Conservation (phyloP, 306 rosid genomes). For the Prinsepia uniflora region DNA sequence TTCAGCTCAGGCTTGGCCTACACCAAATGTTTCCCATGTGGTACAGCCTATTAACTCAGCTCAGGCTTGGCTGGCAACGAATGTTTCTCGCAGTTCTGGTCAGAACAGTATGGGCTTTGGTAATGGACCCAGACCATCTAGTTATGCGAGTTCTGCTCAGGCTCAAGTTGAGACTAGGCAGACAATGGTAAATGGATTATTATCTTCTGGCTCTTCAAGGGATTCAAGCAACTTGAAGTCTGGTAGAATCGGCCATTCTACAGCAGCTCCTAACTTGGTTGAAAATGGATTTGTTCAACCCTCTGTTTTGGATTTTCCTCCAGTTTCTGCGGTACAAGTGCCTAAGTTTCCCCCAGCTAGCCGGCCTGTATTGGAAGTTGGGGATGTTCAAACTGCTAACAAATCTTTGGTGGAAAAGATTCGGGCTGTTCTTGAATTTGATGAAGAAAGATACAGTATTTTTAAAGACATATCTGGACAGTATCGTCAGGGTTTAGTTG, state of each 20-base stretch:
- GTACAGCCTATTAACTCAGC: not conserved
- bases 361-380: constrained; percentile 44
- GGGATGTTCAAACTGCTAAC: constrained; percentile 77
- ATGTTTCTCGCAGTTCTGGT: constrained; percentile 15
- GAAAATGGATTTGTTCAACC: constrained; percentile 43
- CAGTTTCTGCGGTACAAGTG: constrained; percentile 61
- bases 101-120: constrained; percentile 25
- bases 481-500: constrained; percentile 78
- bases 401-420: constrained; percentile 88
- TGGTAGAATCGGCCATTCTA: constrained; percentile 60
- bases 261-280: constrained; percentile 77
- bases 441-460: constrained; percentile 55
- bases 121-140: constrained; percentile 31
- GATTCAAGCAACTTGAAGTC: constrained; percentile 39
- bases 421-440: constrained; percentile 71
- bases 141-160: constrained; percentile 22
- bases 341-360: constrained; percentile 45
- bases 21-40: constrained; percentile 28
- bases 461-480: constrained; percentile 81
- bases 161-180: constrained; percentile 23
- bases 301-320: constrained; percentile 72
- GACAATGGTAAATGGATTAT: constrained; percentile 35
- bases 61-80: not conserved
- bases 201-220: constrained; percentile 47
- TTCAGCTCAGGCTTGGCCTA: constrained; percentile 41